Evolutionary conservation across 208 protist species (phyloP), one percentile per base, ranked within the genome.

Genomic region (Acanthamoeba royreba): DNA sequence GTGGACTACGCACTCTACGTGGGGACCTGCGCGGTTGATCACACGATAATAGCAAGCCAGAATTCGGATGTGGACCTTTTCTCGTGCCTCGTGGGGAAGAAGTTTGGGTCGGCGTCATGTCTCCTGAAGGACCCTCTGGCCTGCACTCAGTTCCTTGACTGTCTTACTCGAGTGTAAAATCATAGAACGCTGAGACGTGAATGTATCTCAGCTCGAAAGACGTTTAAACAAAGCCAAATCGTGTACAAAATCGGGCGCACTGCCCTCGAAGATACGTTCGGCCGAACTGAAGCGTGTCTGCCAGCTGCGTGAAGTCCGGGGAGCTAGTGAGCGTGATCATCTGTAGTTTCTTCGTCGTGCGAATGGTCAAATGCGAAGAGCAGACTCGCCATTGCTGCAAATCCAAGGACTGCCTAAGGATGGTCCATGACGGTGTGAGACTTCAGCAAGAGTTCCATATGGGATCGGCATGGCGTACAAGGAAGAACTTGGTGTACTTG

Each of bases 21-120:
- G 42, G 72, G 72, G 4, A 83, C 72, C 11, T 53, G n/a, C 9
- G 72, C 72, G 38, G 72, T 83, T 22, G 72, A 83, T 31, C 72
- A 83, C 42, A 28, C 7, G 0, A 45, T 45, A 17, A 83, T 83
- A 8, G 38, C 72, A 4, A 45, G 42, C 38, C 72, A 83, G 72
- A 83, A 83, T 45, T n/a, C 72, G 42, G 72, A 52, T 25, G 72
- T 53, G 25, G 72, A 83, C 42, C 42, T 83, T 45, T 83, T 83
- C 43, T 83, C 72, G 72, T 83, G 72, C 31, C 72, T 83, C 19
- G 72, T 83, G 17, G 72, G 72, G n/a, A 83, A 83, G 72, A 83
- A 83, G 72, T 46, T 83, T 31, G 72, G 72, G 11, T 83, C 72
- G 72, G 72, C 72, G 0, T 83, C 72, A 19, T 83, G 46, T 45